A percentile compares a stretch with the other conserved stretches of the same genome.
These are phyloP conservation scores for Alternaria triticimaculans DNA, from an alignment of 2,329 filamentous ascomycete species.

Conservation along the genomic window DNA sequence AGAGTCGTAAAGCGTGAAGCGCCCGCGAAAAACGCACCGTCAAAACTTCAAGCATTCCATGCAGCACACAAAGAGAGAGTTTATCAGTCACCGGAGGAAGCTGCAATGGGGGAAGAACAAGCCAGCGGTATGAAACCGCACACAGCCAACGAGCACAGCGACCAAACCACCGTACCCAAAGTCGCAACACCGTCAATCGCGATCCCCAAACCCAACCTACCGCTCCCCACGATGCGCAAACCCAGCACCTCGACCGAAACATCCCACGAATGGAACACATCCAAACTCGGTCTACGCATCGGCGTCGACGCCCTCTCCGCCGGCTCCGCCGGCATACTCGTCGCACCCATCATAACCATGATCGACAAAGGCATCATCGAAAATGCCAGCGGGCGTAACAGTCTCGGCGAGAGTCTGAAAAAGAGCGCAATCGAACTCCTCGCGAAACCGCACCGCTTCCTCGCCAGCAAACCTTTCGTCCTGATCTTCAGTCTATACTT, in stretches of 20 bases:
- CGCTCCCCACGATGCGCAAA: slow-evolving; percentile 4
- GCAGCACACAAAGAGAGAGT: slow-evolving; percentile 37
- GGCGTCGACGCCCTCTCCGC: slow-evolving; percentile 74
- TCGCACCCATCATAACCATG: slow-evolving; percentile 84
- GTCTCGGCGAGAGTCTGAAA: slow-evolving; percentile 66
- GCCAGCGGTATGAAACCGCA: slow-evolving; percentile 11
- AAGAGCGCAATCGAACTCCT: slow-evolving; percentile 64
- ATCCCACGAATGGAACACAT: slow-evolving; percentile 71
- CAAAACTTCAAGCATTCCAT: slow-evolving; percentile 23
- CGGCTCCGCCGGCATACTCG: slow-evolving; percentile 72
- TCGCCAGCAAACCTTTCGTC: slow-evolving; percentile 71
- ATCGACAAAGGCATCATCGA: slow-evolving; percentile 85
- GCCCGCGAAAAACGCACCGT: not conserved
- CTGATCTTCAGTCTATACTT: slow-evolving; percentile 77
- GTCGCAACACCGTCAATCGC: slow-evolving; percentile 6
- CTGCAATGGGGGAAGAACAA: slow-evolving; percentile 39
- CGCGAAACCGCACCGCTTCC: slow-evolving; percentile 64
- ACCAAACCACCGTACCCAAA: not conserved
- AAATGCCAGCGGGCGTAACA: slow-evolving; percentile 74
- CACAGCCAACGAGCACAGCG: not conserved
- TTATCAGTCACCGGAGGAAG: slow-evolving; percentile 37
- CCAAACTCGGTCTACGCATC: slow-evolving; percentile 71
- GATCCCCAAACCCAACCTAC: slow-evolving; percentile 9
- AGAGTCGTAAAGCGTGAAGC: not conserved
- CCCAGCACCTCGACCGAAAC: slow-evolving; percentile 7